Base-by-base conservation (phyloP, 176 grass and related monocot species). In the Zizania latifolia region DNA sequence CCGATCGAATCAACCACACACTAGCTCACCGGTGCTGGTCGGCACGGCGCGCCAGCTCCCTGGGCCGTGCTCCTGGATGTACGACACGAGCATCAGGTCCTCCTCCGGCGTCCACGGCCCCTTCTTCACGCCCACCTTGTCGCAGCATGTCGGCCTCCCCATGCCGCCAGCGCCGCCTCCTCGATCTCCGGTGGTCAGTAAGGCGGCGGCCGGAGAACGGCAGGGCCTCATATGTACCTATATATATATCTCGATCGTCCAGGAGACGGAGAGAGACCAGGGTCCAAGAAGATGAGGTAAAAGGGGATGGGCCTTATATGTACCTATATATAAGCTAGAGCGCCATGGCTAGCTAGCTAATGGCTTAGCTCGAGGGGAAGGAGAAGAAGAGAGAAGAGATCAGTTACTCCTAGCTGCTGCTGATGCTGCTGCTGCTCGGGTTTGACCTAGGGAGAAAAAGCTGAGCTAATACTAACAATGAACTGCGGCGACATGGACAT, bases 101-200 rank as follows among this genome's bases (percentile, higher is more conserved):
- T 98, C 95, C 87, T 98, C 95, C 62, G 91, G 91, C 41, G 95
- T 98, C 95, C 95, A 98, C 1, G 95, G 95, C 8, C 95, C 95
- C 54, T 98, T 98, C 91, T 98, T 98, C 72, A 98, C 89, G 0
- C 89, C 89, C 35, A 89, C 70, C 84, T 94, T 98, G 71, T 94
- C 91, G 72, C 95, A 98, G 72, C 91, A 98, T 35, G 95, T 91
- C 22, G 89, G 89, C 45, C 95, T 94, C 79, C 95, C 95, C 95
- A 98, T 94, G 76, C 43, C 65, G 59, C 51, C 73, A 38, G 13
- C 50, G 51, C 85, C 65, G n/a, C 57, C n/a, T n/a, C n/a, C n/a
- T n/a, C n/a, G n/a, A n/a, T n/a, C n/a, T n/a, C n/a, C n/a, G n/a
- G n/a, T n/a, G n/a, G n/a, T n/a, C n/a, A n/a, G n/a, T n/a, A n/a